Conservation (phyloP, 1,139 yeast genomes). For the Meyerozyma athensensis region DNA sequence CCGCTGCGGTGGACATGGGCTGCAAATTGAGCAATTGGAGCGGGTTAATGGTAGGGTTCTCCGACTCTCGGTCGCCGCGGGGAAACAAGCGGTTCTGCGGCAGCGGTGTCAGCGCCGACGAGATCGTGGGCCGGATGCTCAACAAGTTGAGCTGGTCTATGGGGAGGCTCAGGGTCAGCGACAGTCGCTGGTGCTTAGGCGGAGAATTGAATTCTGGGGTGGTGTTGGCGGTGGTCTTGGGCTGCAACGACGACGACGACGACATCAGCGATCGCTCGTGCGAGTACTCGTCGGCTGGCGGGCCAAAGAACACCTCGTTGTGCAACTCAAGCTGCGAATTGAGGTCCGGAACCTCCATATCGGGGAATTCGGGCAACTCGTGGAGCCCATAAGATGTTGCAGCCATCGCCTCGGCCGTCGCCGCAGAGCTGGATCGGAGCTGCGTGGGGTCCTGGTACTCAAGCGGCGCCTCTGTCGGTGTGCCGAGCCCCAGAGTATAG, state of each 20-base stretch:
- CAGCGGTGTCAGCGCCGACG: neutral
- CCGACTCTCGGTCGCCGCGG: conserved; percentile 4
- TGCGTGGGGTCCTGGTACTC: conserved; percentile 1
- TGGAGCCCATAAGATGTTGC: neutral
- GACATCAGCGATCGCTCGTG: conserved; percentile 1
- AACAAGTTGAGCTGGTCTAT: conserved; percentile 13
- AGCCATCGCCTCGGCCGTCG: conserved; percentile 2
- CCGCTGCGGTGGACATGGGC: conserved; percentile 2
- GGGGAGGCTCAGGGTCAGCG: conserved; percentile 7
- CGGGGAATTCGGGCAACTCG: neutral
- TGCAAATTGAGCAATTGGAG: conserved; percentile 15
- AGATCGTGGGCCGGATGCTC: conserved; percentile 7
- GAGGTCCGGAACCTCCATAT: conserved; percentile 1
- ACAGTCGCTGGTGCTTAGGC: conserved; percentile 1
- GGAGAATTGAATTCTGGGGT: conserved; percentile 2
- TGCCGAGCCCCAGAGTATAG: conserved; percentile 1
- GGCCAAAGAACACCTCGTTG: conserved; percentile 4
- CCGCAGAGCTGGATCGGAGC: conserved; percentile 1
- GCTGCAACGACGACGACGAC: conserved; percentile 3
- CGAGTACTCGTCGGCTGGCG: conserved; percentile 2
- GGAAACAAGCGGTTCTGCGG: conserved; percentile 5
- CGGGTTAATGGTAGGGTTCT: conserved; percentile 19
- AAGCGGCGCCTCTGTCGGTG: neutral
- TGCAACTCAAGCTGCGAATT: conserved; percentile 1
- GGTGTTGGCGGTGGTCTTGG: conserved; percentile 3